Conservation (phyloP, 306 rosid genomes). For the Cicer arietinum region DNA sequence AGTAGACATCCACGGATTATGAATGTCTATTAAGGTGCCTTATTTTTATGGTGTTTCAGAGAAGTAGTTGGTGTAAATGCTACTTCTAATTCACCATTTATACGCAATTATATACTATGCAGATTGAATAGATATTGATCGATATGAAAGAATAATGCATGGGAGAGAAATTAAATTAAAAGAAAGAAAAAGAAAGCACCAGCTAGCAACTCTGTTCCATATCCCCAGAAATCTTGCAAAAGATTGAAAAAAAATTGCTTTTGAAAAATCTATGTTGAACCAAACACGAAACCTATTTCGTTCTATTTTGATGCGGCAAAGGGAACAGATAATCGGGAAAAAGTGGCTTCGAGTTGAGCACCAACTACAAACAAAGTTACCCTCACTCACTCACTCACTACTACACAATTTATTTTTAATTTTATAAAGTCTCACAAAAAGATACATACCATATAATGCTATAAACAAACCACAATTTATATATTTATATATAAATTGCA, state of each 20-base stretch:
- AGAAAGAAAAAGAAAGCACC: constrained; percentile 34
- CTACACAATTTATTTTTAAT: neutral
- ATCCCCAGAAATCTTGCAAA: constrained; percentile 52
- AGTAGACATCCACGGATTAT: constrained; percentile 51
- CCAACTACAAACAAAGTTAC: constrained; percentile 57
- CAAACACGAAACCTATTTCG: constrained; percentile 76
- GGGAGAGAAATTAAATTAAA: constrained; percentile 36
- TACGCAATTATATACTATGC: neutral
- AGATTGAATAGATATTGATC: too few species aligned
- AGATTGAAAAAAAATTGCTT: constrained; percentile 9
- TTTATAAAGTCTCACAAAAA: constrained; percentile 42
- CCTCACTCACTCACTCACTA: neutral
- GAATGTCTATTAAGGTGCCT: constrained; percentile 54
- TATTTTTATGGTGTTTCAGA: constrained; percentile 53
- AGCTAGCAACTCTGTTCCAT: constrained; percentile 24
- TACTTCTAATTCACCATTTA: constrained; percentile 46
- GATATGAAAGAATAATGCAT: constrained; percentile 31
- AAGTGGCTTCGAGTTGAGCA: constrained; percentile 78
- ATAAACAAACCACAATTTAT: constrained; percentile 40
- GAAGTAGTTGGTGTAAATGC: constrained; percentile 59
- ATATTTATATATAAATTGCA: constrained; percentile 17
- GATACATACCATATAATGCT: constrained; percentile 40
- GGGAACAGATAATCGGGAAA: constrained; percentile 70
- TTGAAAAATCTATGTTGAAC: constrained; percentile 55
- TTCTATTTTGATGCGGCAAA: constrained; percentile 73